A percentile compares a stretch with the other conserved stretches of the same genome.
These are phyloP conservation scores for Leccinum holopus DNA, from an alignment of 1,284 basidiomycete genomes.

Conservation along the genomic window DNA sequence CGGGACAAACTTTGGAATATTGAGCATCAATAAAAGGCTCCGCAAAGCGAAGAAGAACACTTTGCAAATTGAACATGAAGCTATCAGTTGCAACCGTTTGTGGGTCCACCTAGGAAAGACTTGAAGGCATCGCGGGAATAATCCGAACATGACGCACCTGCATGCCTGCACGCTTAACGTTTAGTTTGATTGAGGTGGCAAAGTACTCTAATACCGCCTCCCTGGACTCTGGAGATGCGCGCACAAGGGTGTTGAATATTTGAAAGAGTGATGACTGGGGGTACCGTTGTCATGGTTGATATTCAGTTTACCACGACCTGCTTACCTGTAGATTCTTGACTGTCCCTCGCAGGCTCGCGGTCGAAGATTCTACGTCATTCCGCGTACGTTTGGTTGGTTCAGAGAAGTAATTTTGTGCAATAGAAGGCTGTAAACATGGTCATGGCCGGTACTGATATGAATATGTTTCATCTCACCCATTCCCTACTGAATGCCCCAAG, in stretches of 20 bases:
- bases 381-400: slow-evolving; percentile 75
- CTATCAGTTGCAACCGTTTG: slow-evolving; percentile 87
- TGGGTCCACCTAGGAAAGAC: slow-evolving; percentile 63
- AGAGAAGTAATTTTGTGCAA: slow-evolving; percentile 81
- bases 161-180: slow-evolving; percentile 87
- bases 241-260: slow-evolving; percentile 86
- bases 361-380: slow-evolving; percentile 81
- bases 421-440: slow-evolving; percentile 57
- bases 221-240: slow-evolving; percentile 76
- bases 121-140: background rate
- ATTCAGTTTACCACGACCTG: background rate
- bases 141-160: slow-evolving; percentile 48
- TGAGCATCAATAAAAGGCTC: slow-evolving; percentile 95
- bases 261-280: slow-evolving; percentile 76
- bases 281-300: slow-evolving; percentile 8
- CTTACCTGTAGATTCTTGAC: slow-evolving; percentile 77
- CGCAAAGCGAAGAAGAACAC: slow-evolving; percentile 83
- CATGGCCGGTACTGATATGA: slow-evolving; percentile 6
- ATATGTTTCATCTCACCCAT: slow-evolving; percentile 62
- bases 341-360: slow-evolving; percentile 78
- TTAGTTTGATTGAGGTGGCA: slow-evolving; percentile 71
- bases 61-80: slow-evolving; percentile 91
- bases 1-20: slow-evolving; percentile 72
- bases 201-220: slow-evolving; percentile 89
- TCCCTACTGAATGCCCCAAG: slow-evolving; percentile 83